Base-by-base conservation (phyloP, 2,329 filamentous ascomycete genomes). In the Neonectria ditissima region DNA sequence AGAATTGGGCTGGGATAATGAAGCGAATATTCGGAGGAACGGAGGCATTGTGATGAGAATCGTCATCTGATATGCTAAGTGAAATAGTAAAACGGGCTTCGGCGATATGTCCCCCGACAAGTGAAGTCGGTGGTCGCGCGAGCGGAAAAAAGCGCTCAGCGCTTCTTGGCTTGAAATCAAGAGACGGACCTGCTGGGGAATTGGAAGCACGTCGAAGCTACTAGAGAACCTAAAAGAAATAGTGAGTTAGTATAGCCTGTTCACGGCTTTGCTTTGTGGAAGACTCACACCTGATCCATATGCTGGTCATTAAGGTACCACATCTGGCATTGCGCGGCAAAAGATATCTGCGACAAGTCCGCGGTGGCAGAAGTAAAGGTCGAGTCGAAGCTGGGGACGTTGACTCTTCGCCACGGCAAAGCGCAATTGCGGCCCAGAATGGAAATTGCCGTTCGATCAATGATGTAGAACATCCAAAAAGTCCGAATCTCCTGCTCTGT, bases 251-350 rank as follows among this genome's bases (percentile, higher is more conserved):
- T n/a, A n/a, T n/a, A n/a, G n/a, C n/a, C n/a, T n/a, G n/a, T n/a
- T n/a, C n/a, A n/a, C n/a, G n/a, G n/a, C n/a, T n/a, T n/a, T n/a
- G n/a, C n/a, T n/a, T n/a, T n/a, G n/a, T n/a, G n/a, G n/a, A n/a
- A n/a, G n/a, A n/a, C 47, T 44, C 52, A 58, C 45, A 51, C 45
- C 43, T 58, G 34, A 4, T 58, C 45, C 45, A 58, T 58, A 8
- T 58, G 55, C 22, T 57, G 47, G 14, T 57, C 55, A 24, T 57
- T 44, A 1, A 57, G 44, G 16, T 57, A 57, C 55, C 55, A 57
- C 7, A 57, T n/a, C 5, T 57, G 55, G 13, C 55, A 58, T 13
- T 58, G 45, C 1, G 55, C 55, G 9, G 45, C 55, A 37, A 37
- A 37, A 4, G 28, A 58, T 14, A 37, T 37, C 41, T 57, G 55